Evolutionary conservation across 805 yeast genomes (phyloP).

Genomic region (Starmerella apicola): DNA sequence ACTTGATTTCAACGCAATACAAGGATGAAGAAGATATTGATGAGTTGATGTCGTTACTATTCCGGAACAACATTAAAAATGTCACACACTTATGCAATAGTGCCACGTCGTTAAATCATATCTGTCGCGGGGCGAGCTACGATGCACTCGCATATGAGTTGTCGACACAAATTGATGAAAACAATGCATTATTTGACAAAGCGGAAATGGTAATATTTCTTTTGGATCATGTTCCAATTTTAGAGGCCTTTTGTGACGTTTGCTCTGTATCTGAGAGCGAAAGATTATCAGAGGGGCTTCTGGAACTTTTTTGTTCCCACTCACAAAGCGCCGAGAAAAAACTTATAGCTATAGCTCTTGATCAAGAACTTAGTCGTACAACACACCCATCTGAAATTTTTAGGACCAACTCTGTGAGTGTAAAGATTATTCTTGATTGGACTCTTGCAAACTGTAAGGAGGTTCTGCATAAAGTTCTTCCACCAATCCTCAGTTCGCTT

Average conservation of each 20-base stretch:
- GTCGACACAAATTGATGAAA: background rate
- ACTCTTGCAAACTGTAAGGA: background rate
- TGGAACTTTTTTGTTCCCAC: conserved; percentile 3
- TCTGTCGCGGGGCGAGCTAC: conserved; percentile 3
- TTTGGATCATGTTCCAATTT: conserved; percentile 1
- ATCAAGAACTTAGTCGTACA: conserved; percentile 1
- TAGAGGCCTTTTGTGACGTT: conserved; percentile 7
- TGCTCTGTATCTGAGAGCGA: conserved; percentile 5
- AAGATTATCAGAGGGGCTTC: background rate
- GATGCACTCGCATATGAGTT: background rate
- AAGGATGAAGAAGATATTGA: background rate
- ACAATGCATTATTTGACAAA: background rate
- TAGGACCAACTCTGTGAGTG: conserved; percentile 5
- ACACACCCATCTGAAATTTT: background rate
- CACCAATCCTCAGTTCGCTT: conserved; percentile 1
- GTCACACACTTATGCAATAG: background rate
- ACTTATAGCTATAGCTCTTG: conserved; percentile 1
- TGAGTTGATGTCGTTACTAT: background rate
- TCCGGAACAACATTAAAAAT: background rate
- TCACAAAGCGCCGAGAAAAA: background rate
- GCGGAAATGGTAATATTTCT: conserved; percentile 6
- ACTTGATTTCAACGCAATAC: background rate
- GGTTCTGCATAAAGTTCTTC: background rate
- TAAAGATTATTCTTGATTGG: conserved; percentile 8
- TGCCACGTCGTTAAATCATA: background rate